phyloP scores from a whole-genome alignment of 257 asterid genomes.

The Nemophila menziesii region DNA sequence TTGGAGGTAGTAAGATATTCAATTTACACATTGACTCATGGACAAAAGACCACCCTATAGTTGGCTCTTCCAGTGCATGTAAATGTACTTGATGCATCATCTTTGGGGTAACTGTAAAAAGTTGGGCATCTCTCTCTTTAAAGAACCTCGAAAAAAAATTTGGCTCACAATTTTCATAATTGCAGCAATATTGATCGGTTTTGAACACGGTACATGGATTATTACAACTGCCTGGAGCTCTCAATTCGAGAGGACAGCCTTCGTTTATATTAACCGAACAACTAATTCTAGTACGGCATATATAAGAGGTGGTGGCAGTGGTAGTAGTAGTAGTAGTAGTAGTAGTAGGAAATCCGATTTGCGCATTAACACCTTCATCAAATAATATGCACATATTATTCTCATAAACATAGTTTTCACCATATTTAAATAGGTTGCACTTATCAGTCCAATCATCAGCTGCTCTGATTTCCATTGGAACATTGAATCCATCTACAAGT shows the following conservation, averaged over 20 bases:
- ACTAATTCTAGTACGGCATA: constrained; percentile 10
- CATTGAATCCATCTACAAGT: constrained; percentile 31
- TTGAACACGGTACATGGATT: constrained; percentile 13
- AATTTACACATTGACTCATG: constrained; percentile 5
- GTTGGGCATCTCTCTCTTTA: constrained; percentile 5
- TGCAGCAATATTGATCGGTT: constrained; percentile 14
- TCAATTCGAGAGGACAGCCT: constrained; percentile 1
- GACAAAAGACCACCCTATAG: constrained; percentile 44
- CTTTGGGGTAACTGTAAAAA: constrained; percentile 25
- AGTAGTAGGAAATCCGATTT: too few relatives aligned
- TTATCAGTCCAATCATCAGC: too few relatives aligned
- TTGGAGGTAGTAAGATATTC: too few relatives aligned
- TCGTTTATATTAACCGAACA: constrained; percentile 8
- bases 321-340: too few relatives aligned
- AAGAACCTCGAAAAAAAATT: constrained; percentile 1
- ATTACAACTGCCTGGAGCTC: constrained; percentile 11
- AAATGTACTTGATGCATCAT: constrained; percentile 44
- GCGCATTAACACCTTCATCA: too few relatives aligned
- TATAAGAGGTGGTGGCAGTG: constrained; percentile 21
- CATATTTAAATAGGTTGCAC: too few relatives aligned
- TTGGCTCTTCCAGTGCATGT: constrained; percentile 25
- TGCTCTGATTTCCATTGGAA: constrained; percentile 33
- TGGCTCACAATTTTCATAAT: constrained; percentile 4
- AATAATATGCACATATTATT: too few relatives aligned
- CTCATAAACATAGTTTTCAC: too few relatives aligned